These are phyloP conservation scores for Aegle marmelos DNA, from an alignment of 345 rosid species.

Conservation along the genomic window DNA sequence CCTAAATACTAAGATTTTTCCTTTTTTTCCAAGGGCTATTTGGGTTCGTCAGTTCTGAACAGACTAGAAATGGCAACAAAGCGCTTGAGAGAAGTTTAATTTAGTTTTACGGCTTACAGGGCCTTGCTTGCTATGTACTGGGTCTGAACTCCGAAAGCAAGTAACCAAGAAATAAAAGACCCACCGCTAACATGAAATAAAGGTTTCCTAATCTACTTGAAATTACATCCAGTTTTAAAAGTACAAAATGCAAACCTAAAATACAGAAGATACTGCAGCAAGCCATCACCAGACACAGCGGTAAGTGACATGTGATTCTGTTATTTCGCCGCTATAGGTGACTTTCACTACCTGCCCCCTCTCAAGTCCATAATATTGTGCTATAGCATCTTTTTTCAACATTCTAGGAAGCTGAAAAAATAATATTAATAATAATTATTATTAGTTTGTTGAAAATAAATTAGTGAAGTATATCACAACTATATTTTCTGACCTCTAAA, in stretches of 20 bases:
- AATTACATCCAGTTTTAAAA: neutral
- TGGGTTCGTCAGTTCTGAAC: neutral
- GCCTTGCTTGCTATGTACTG: neutral
- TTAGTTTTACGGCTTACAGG: neutral
- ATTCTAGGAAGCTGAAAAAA: constrained; percentile 59
- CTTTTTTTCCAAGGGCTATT: neutral
- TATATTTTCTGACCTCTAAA: neutral
- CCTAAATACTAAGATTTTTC: too few species aligned
- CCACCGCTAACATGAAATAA: neutral
- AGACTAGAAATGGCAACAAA: neutral
- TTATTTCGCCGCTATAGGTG: constrained; percentile 42
- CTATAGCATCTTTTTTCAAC: constrained; percentile 48
- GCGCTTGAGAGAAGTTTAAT: neutral
- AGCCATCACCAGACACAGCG: constrained; percentile 44
- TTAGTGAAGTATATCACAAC: neutral
- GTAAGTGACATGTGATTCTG: constrained; percentile 43
- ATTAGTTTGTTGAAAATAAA: neutral
- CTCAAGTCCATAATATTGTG: constrained; percentile 62
- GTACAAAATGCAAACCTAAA: neutral
- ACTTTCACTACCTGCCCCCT: constrained; percentile 72
- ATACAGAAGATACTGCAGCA: too few species aligned
- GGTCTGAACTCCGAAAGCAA: neutral
- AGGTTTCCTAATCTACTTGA: neutral
- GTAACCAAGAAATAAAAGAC: neutral
- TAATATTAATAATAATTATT: too few species aligned